Evolutionary conservation across 2,329 filamentous ascomycete species (phyloP).

Genomic region (Neoascochyta sp.): DNA sequence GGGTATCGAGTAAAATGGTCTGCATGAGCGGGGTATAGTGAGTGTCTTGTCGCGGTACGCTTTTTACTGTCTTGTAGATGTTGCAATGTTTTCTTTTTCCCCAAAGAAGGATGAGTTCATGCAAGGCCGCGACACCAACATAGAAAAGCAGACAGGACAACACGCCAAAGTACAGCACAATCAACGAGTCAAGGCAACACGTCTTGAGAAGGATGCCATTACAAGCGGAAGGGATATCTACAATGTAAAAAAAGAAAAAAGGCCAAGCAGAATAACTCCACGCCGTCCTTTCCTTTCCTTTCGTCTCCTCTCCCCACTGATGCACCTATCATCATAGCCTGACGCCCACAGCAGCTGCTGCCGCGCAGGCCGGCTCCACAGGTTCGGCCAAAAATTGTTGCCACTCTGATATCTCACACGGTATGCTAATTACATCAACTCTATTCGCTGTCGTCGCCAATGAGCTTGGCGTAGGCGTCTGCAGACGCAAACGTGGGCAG

Average conservation of each 20-base stretch:
- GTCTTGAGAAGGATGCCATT: slow-evolving; percentile 13
- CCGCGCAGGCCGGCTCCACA: slow-evolving; percentile 10
- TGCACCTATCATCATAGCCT: slow-evolving; percentile 12
- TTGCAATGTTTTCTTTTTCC: too few relatives aligned
- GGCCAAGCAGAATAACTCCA: slow-evolving; percentile 10
- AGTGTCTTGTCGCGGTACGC: too few relatives aligned
- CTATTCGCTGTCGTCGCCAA: slow-evolving; percentile 53
- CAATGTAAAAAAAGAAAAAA: slow-evolving; percentile 13
- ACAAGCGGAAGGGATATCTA: slow-evolving; percentile 35
- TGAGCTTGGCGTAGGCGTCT: slow-evolving; percentile 86
- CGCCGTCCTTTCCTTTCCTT: slow-evolving; percentile 3
- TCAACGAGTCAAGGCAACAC: neutral
- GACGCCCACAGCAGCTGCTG: too few relatives aligned
- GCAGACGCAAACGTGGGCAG: slow-evolving; percentile 89
- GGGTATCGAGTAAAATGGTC: too few relatives aligned
- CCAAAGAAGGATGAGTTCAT: too few relatives aligned
- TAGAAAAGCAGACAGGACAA: too few relatives aligned
- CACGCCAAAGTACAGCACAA: neutral
- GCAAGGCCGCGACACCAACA: too few relatives aligned
- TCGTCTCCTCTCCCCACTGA: too few relatives aligned
- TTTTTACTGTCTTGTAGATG: too few relatives aligned
- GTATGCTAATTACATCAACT: too few relatives aligned
- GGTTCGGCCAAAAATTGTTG: slow-evolving; percentile 6
- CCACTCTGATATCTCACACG: too few relatives aligned
- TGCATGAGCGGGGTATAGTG: too few relatives aligned